phyloP scores from a whole-genome alignment of 768 basidiomycete genomes.

The Amanita pallidorosea region DNA sequence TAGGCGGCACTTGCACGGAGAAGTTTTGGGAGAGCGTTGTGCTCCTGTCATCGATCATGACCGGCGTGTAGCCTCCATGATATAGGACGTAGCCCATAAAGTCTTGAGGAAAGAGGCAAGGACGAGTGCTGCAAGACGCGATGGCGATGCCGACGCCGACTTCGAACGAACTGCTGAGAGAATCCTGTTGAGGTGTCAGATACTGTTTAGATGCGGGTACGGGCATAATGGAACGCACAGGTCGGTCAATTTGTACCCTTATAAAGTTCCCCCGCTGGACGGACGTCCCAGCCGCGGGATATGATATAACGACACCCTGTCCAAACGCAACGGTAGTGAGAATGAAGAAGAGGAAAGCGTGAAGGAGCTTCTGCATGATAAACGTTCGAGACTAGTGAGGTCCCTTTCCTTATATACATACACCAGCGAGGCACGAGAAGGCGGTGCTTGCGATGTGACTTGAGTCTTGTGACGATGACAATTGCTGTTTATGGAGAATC shows the following conservation, averaged over 20 bases:
- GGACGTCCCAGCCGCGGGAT: constrained; percentile 23
- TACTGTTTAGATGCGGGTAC: not conserved
- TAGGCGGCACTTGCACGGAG: constrained; percentile 27
- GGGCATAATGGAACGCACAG: constrained; percentile 21
- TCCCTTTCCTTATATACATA: too few species aligned
- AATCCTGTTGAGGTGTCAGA: constrained; percentile 17
- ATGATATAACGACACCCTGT: constrained; percentile 30
- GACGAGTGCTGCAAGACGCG: constrained; percentile 20
- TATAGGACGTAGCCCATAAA: constrained; percentile 34
- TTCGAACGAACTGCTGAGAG: constrained; percentile 27
- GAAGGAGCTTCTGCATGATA: not conserved
- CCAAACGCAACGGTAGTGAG: constrained; percentile 25
- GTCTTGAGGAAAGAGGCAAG: constrained; percentile 15
- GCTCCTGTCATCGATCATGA: constrained; percentile 14
- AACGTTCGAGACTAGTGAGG: too few species aligned
- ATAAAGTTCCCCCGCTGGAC: constrained; percentile 26
- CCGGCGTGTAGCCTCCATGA: constrained; percentile 33
- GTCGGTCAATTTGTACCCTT: constrained; percentile 35
- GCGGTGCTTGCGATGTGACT: too few species aligned
- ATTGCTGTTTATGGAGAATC: too few species aligned
- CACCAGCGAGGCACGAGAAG: too few species aligned
- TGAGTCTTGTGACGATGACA: too few species aligned
- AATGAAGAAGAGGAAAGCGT: not conserved
- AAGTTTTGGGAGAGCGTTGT: constrained; percentile 34
- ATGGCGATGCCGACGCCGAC: constrained; percentile 36